Percentiles rank a stretch among this genome's conserved stretches.
Conservation (phyloP, 306 rosid species). For the Hippophae tibetana region DNA sequence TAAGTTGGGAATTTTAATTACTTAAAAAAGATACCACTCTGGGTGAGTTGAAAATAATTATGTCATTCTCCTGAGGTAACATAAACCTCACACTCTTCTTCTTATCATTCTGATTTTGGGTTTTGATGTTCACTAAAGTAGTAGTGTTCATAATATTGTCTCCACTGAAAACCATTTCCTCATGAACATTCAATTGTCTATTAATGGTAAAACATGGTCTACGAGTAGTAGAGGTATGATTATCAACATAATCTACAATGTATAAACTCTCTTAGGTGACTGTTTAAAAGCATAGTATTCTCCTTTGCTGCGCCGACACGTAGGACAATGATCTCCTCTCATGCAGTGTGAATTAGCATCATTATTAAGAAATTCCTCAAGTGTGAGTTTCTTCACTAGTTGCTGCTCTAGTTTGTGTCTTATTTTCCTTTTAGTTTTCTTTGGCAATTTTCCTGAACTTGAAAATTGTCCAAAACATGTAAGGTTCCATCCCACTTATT, state of each 20-base stretch:
- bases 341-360: slow-evolving; percentile 28
- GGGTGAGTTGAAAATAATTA: slow-evolving; percentile 26
- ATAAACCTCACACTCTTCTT: slow-evolving; percentile 42
- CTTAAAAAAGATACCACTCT: neutral
- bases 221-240: neutral
- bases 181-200: slow-evolving; percentile 21
- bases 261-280: slow-evolving; percentile 16
- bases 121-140: no score
- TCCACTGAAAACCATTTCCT: slow-evolving; percentile 15
- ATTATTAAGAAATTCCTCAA: slow-evolving; percentile 19
- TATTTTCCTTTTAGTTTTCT: neutral
- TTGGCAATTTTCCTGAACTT: slow-evolving; percentile 10
- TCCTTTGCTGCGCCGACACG: neutral
- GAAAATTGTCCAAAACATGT: slow-evolving; percentile 6
- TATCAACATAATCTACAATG: neutral
- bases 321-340: neutral
- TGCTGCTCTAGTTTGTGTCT: slow-evolving; percentile 6
- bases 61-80: slow-evolving; percentile 41
- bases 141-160: slow-evolving; percentile 18
- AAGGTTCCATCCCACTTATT: neutral
- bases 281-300: slow-evolving; percentile 8
- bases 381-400: slow-evolving; percentile 4
- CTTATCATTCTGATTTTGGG: slow-evolving; percentile 21
- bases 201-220: slow-evolving; percentile 15
- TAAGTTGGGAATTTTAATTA: no score